These are phyloP conservation scores for Acidomyces sp. DNA, from an alignment of 495 filamentous ascomycete genomes.

Conservation along the genomic window DNA sequence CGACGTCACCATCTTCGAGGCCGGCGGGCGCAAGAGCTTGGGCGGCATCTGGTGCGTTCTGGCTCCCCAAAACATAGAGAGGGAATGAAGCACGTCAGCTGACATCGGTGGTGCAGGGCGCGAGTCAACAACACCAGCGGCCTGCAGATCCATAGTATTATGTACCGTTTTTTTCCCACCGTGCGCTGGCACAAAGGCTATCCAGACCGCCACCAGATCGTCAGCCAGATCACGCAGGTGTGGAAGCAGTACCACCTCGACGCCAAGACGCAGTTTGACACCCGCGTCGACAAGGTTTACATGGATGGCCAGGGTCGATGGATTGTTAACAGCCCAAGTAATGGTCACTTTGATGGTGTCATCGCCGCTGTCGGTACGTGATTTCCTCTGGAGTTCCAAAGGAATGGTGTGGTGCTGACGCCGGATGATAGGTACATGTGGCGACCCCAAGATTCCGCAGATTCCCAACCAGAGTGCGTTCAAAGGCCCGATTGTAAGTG, in stretches of 20 bases:
- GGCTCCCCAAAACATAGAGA: too few relatives aligned
- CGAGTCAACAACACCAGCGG: slow-evolving; percentile 72
- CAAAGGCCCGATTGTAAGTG: slow-evolving; percentile 50
- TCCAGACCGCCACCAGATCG: slow-evolving; percentile 59
- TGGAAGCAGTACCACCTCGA: slow-evolving; percentile 69
- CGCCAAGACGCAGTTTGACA: slow-evolving; percentile 56
- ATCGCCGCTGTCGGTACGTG: too few relatives aligned
- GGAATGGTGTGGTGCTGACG: too few relatives aligned
- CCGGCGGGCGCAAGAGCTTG: slow-evolving; percentile 44
- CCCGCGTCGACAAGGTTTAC: slow-evolving; percentile 51
- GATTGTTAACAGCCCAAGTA: slow-evolving; percentile 59
- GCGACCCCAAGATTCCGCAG: slow-evolving; percentile 57
- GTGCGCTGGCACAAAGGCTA: slow-evolving; percentile 62
- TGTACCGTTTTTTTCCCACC: slow-evolving; percentile 81
- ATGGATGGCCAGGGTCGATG: slow-evolving; percentile 57
- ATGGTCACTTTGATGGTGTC: slow-evolving; percentile 65
- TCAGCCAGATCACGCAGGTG: slow-evolving; percentile 52
- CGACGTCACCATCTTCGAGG: slow-evolving; percentile 67
- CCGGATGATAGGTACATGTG: slow-evolving; percentile 48
- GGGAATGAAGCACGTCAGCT: too few relatives aligned
- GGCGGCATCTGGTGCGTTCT: slow-evolving; percentile 89
- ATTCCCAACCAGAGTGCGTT: slow-evolving; percentile 55
- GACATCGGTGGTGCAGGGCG: too few relatives aligned
- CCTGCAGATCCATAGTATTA: slow-evolving; percentile 70
- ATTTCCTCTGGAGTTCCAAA: too few relatives aligned